A percentile compares a stretch with the other conserved stretches of the same genome.
These are phyloP conservation scores for Coffea canephora DNA, from an alignment of 257 asterid genomes.

Conservation along the genomic window DNA sequence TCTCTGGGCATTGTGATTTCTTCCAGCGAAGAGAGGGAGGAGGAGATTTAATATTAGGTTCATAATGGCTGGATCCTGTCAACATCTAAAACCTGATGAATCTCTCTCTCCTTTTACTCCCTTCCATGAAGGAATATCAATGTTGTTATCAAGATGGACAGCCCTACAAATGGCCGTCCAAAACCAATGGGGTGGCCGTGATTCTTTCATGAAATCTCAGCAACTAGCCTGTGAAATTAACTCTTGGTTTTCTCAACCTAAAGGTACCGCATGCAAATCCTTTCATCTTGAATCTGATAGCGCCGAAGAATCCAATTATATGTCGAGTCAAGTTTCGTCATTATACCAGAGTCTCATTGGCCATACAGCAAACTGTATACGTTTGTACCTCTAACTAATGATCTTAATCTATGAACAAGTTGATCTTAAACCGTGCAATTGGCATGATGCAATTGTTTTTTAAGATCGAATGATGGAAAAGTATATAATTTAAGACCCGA, in stretches of 20 bases:
- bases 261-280: constrained; percentile 9
- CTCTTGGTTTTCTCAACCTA: constrained; percentile 37
- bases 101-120: constrained; percentile 6
- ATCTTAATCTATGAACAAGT: too few relatives aligned
- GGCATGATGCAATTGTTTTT: too few relatives aligned
- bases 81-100: not conserved
- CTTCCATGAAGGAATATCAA: constrained; percentile 29
- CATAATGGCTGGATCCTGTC: not conserved
- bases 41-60: not conserved
- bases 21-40: not conserved
- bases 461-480: not conserved
- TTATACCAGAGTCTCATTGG: too few relatives aligned
- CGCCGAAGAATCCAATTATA: not conserved
- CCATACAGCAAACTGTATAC: not conserved
- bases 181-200: constrained; percentile 52
- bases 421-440: too few relatives aligned
- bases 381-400: too few relatives aligned
- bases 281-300: not conserved
- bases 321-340: too few relatives aligned
- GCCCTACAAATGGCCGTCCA: constrained; percentile 51
- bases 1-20: not conserved
- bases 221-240: constrained; percentile 36
- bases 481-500: not conserved
- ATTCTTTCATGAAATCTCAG: constrained; percentile 33
- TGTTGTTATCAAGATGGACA: constrained; percentile 35